Conservation (phyloP, 768 basidiomycete genomes). For the Tricholoma sp. region DNA sequence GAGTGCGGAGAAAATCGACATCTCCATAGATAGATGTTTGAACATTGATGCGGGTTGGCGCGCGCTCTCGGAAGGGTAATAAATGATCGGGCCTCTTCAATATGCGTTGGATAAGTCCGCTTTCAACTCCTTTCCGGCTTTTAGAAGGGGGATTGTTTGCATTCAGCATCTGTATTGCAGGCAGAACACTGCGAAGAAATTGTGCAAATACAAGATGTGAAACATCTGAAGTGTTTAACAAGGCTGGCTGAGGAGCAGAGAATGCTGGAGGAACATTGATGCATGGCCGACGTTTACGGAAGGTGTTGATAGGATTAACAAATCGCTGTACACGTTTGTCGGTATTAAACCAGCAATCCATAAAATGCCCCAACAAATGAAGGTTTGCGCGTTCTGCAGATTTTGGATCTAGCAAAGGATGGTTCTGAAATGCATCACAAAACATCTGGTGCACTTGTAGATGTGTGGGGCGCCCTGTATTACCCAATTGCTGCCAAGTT, state of each 20-base stretch:
- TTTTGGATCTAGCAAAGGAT: neutral
- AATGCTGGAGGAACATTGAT: neutral
- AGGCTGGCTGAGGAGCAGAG: neutral
- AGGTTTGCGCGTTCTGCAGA: neutral
- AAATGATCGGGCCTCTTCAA: too few relatives aligned
- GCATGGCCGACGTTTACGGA: neutral
- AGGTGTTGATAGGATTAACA: neutral
- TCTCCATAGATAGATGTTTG: too few relatives aligned
- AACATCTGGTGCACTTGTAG: neutral
- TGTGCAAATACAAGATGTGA: neutral
- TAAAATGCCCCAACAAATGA: neutral
- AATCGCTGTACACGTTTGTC: neutral
- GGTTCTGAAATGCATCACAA: neutral
- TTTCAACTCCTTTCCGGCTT: too few relatives aligned
- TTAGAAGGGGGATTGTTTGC: too few relatives aligned
- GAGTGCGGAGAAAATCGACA: too few relatives aligned
- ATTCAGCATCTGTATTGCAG: too few relatives aligned
- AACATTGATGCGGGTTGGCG: too few relatives aligned
- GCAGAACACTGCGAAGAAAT: neutral
- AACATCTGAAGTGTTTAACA: neutral
- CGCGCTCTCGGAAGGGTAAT: too few relatives aligned
- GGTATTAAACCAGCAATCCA: neutral
- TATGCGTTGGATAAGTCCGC: too few relatives aligned
- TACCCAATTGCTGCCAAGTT: neutral
- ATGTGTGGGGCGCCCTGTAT: neutral